Evolutionary conservation across 352 stramenopile species (phyloP).

Genomic region (Phytophthora lateralis): DNA sequence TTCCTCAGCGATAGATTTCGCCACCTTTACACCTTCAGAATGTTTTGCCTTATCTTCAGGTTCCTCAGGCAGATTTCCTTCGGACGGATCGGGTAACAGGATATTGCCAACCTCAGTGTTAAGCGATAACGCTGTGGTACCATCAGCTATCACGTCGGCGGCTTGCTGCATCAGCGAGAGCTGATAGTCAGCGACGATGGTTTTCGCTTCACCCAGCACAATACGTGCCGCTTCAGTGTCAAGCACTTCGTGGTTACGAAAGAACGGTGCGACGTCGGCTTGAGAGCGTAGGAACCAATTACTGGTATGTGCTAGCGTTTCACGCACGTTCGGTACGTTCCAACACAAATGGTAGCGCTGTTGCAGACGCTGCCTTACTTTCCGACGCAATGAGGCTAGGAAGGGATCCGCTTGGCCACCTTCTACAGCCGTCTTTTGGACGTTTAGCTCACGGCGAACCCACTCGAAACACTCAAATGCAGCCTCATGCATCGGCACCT

Average conservation of each 20-base stretch:
- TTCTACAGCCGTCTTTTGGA: neutral
- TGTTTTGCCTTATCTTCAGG: neutral
- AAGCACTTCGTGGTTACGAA: slow-evolving; percentile 40
- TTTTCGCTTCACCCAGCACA: slow-evolving; percentile 53
- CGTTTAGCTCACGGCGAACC: slow-evolving; percentile 42
- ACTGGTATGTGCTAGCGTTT: slow-evolving; percentile 61
- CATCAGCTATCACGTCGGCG: neutral
- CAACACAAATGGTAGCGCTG: slow-evolving; percentile 72
- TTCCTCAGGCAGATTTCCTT: neutral
- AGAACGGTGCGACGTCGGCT: slow-evolving; percentile 66
- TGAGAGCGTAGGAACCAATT: slow-evolving; percentile 73
- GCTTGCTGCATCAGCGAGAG: slow-evolving; percentile 43
- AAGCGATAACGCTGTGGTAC: neutral
- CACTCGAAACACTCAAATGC: slow-evolving; percentile 68
- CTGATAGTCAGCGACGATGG: slow-evolving; percentile 66
- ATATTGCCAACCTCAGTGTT: neutral
- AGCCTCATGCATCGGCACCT: slow-evolving; percentile 78
- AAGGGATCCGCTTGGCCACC: slow-evolving; percentile 9
- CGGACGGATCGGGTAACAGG: neutral
- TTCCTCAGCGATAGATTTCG: neutral
- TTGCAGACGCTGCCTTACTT: slow-evolving; percentile 66
- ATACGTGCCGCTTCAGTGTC: slow-evolving; percentile 38
- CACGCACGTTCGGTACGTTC: slow-evolving; percentile 68
- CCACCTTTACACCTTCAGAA: neutral
- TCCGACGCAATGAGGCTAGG: slow-evolving; percentile 25